Evolutionary conservation across 2,329 filamentous ascomycete genomes (phyloP).

Genomic region (Epichloe baconii): DNA sequence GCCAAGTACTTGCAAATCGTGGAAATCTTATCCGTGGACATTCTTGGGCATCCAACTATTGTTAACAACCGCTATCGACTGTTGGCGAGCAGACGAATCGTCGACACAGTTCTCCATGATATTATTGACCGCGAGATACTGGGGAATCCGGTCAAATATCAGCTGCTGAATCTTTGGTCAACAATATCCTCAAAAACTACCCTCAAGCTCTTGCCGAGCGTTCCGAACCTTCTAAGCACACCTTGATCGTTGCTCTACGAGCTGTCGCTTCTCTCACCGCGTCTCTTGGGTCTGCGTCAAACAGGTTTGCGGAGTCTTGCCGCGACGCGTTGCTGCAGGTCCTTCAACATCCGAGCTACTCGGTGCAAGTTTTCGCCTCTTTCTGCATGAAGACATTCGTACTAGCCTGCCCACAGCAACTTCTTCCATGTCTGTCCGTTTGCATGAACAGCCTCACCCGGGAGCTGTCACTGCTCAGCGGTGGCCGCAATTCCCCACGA

Average conservation of each 20-base stretch:
- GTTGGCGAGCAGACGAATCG: slow-evolving; percentile 70
- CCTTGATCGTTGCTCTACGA: slow-evolving; percentile 64
- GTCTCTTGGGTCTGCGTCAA: slow-evolving; percentile 70
- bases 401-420: slow-evolving; percentile 80
- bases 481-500: slow-evolving; percentile 64
- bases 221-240: slow-evolving; percentile 78
- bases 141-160: slow-evolving; percentile 76
- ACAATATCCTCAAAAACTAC: slow-evolving; percentile 86
- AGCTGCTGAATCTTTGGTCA: slow-evolving; percentile 70
- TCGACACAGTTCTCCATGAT: slow-evolving; percentile 72
- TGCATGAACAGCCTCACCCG: slow-evolving; percentile 92
- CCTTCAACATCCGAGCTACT: slow-evolving; percentile 88
- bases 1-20: slow-evolving; percentile 70
- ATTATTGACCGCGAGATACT: slow-evolving; percentile 70
- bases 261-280: slow-evolving; percentile 67
- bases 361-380: slow-evolving; percentile 82
- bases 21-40: slow-evolving; percentile 64
- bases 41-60: slow-evolving; percentile 65
- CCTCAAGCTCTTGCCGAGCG: slow-evolving; percentile 79
- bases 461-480: slow-evolving; percentile 66
- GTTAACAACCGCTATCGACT: slow-evolving; percentile 78
- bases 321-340: slow-evolving; percentile 82
- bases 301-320: slow-evolving; percentile 65
- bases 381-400: slow-evolving; percentile 79
- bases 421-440: slow-evolving; percentile 81